These are phyloP conservation scores for Cryoendolithus antarcticus DNA, from an alignment of 2,329 filamentous ascomycete species.

Conservation along the genomic window DNA sequence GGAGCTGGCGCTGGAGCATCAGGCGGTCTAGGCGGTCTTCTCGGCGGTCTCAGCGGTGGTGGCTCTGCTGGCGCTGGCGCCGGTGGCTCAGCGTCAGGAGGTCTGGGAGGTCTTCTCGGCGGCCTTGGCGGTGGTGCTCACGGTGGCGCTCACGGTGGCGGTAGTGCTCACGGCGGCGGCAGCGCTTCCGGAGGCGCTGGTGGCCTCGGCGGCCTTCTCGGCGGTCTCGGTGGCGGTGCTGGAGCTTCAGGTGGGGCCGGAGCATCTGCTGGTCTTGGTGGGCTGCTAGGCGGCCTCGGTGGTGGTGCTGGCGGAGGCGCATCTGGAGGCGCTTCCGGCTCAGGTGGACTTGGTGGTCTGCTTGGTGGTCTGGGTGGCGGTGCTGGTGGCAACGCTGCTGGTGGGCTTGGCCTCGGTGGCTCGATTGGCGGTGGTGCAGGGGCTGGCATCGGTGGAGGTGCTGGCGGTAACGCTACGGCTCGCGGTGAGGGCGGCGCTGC, in stretches of 20 bases:
- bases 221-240: conserved; percentile 2
- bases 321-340: background rate
- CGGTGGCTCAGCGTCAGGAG: conserved; percentile 1
- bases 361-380: background rate
- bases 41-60: conserved; percentile 1
- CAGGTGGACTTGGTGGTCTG: conserved; percentile 4
- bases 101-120: conserved; percentile 1
- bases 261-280: conserved; percentile 2
- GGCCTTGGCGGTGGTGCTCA: background rate
- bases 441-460: background rate
- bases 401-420: conserved; percentile 4
- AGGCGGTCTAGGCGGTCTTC: background rate
- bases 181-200: background rate
- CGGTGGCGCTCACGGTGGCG: background rate
- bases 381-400: background rate
- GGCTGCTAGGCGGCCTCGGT: conserved; percentile 4
- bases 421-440: background rate
- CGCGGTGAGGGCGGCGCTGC: conserved; percentile 1
- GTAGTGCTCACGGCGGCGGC: background rate
- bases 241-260: background rate
- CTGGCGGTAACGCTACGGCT: background rate
- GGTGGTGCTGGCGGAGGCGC: conserved; percentile 2
- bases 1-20: background rate
- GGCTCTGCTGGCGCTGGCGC: background rate
- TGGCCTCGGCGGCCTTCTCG: conserved; percentile 3